phyloP scores from a whole-genome alignment of 345 rosid species.

The Draba incana region DNA sequence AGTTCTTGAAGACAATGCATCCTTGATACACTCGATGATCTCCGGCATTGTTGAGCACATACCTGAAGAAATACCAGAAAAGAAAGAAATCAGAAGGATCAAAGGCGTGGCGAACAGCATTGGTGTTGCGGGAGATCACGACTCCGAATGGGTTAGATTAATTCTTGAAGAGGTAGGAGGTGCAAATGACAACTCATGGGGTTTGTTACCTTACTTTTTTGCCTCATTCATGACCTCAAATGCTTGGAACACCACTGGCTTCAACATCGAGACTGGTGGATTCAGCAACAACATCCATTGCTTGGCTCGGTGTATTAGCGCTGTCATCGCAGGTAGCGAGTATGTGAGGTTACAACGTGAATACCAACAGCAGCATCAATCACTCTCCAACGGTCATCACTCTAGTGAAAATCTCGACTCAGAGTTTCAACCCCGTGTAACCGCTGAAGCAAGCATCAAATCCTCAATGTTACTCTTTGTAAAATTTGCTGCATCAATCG shows the following conservation, averaged over 20 bases:
- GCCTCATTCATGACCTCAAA: constrained; percentile 86
- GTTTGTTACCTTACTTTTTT: constrained; percentile 86
- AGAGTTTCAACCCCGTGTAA: constrained; percentile 65
- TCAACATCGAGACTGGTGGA: constrained; percentile 93
- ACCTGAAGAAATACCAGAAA: constrained; percentile 87
- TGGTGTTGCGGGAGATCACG: constrained; percentile 70
- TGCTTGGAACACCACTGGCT: constrained; percentile 88
- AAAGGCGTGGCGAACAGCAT: constrained; percentile 72
- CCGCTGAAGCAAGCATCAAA: constrained; percentile 90
- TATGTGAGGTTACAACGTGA: constrained; percentile 81
- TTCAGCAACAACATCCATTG: constrained; percentile 95
- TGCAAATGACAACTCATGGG: constrained; percentile 94
- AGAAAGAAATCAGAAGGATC: constrained; percentile 82
- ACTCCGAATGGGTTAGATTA: constrained; percentile 94
- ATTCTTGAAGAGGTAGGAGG: constrained; percentile 93
- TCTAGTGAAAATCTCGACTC: constrained; percentile 59
- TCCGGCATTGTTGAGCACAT: constrained; percentile 76
- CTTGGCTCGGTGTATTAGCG: constrained; percentile 94
- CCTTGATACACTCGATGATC: constrained; percentile 81
- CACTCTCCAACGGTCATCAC: constrained; percentile 72
- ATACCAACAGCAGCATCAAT: constrained; percentile 64
- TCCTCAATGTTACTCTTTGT: constrained; percentile 92
- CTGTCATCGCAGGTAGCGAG: constrained; percentile 95
- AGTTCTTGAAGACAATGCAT: constrained; percentile 86
- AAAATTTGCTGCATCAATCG: constrained; percentile 80